Evolutionary conservation across 2,329 filamentous ascomycete species (phyloP), one percentile per base, ranked within the genome.

Genomic region (Corynespora cassiicola): DNA sequence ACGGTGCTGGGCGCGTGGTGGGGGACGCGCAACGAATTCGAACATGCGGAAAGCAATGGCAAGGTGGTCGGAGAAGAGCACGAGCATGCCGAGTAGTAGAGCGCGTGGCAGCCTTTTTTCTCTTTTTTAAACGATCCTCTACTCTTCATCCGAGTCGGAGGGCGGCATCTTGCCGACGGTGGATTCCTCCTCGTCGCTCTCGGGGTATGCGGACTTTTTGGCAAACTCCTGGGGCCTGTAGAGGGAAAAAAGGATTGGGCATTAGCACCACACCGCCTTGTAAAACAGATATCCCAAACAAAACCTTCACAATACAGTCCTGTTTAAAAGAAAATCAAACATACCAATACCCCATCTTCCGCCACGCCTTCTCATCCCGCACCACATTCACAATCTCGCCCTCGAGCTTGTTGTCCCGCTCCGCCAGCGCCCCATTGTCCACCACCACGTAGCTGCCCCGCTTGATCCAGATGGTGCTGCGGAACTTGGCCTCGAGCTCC

Each of bases 331-430:
- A n/a, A 33, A 18, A 33, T 32, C 16, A 15, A 19, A 50, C 61
- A 25, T 54, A 68, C 94, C 94, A 97, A 66, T 92, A 99, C 7
- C 76, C 59, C 73, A 87, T 84, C 72, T 95, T 96, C 60, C 90
- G 82, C 94, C 94, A 99, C 27, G 78, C 77, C 71, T 89, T 95
- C 74, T 96, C 91, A 60, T 96, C 90, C 23, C 89, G 79, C 23
- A 97, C 90, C 22, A 97, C 83, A 61, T 96, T 96, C 53, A 95
- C 78, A 57, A 99, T 96, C 68, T 96, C 89, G 10, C 92, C 94
- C 35, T 81, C 79, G 9, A 95, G 80, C 66, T 90, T 90, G 57
- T 90, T 90, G 28, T 86, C 85, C 34, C 84, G 73, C 16, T 79
- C 82, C 18, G 84, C 82, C 23, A 85, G 75, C 2, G 80, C 75